Percentiles rank a stretch among this genome's conserved stretches.
Conservation (phyloP, 2,329 filamentous ascomycete species). For the Monilinia laxa region DNA sequence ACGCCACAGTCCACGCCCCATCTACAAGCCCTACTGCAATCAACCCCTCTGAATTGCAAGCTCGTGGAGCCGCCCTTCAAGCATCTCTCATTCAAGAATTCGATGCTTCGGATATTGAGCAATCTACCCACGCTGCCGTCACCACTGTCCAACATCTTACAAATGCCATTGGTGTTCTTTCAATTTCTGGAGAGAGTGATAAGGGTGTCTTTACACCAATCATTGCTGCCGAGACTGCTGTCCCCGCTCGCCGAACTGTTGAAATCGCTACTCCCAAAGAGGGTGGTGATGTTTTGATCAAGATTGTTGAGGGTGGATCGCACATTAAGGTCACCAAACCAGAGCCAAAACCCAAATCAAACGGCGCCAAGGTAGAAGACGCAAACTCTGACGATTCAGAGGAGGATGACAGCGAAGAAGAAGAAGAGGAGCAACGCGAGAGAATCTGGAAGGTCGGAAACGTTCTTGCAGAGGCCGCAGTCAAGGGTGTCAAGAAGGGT, state of each 20-base stretch:
- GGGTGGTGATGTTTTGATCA: conserved; percentile 85
- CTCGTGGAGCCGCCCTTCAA: conserved; percentile 91
- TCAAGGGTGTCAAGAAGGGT: conserved; percentile 82
- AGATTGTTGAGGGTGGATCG: conserved; percentile 81
- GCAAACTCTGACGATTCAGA: conserved; percentile 57
- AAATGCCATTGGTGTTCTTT: conserved; percentile 84
- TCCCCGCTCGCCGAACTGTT: conserved; percentile 81
- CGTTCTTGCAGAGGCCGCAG: conserved; percentile 78
- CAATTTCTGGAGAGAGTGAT: conserved; percentile 56
- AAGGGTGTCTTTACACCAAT: conserved; percentile 76
- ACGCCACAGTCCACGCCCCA: conserved; percentile 78
- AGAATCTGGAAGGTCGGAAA: conserved; percentile 89
- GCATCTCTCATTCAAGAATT: conserved; percentile 93
- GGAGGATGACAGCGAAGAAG: conserved; percentile 66
- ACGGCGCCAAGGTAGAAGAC: conserved; percentile 57
- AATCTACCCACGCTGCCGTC: conserved; percentile 92
- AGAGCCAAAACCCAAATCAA: conserved; percentile 70
- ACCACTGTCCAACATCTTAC: conserved; percentile 89
- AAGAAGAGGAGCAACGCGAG: conserved; percentile 83
- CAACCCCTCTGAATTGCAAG: conserved; percentile 89
- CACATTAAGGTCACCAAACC: conserved; percentile 94
- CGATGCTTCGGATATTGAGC: conserved; percentile 88
- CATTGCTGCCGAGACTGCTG: conserved; percentile 81
- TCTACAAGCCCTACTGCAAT: conserved; percentile 74
- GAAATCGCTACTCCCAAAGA: conserved; percentile 74